Evolutionary conservation across 1,284 basidiomycete genomes (phyloP).

Genomic region (Anthracocystis walkeri): DNA sequence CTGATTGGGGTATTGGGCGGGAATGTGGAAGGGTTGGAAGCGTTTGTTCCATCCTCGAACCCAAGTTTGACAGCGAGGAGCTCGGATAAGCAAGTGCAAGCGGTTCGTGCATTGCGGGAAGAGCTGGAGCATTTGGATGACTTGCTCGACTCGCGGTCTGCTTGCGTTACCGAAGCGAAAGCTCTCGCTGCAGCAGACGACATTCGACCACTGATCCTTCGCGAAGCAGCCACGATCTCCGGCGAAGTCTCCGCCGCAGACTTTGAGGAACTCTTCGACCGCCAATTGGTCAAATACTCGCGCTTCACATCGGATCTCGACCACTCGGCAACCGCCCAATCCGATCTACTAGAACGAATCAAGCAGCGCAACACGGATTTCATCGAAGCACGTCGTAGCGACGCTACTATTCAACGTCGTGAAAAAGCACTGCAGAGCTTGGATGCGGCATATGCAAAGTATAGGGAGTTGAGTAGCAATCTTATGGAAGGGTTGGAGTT

Average conservation of each 20-base stretch:
- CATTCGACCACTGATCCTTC: conserved; percentile 78
- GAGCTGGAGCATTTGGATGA: conserved; percentile 85
- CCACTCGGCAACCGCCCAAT: conserved; percentile 76
- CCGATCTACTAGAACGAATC: conserved; percentile 77
- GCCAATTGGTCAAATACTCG: conserved; percentile 84
- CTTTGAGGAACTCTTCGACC: conserved; percentile 81
- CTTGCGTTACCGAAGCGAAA: conserved; percentile 78
- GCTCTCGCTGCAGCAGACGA: conserved; percentile 80
- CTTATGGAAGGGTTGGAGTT: conserved; percentile 84
- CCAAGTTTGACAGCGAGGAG: conserved; percentile 14
- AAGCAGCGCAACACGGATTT: conserved; percentile 83
- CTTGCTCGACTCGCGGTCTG: conserved; percentile 72
- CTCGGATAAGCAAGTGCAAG: conserved; percentile 30
- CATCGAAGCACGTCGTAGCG: conserved; percentile 81
- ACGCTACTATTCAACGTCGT: conserved; percentile 82
- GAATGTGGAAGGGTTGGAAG: conserved; percentile 30
- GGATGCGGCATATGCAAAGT: conserved; percentile 87
- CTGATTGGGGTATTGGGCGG: conserved; percentile 35
- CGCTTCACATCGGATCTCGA: conserved; percentile 78
- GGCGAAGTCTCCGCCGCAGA: conserved; percentile 73
- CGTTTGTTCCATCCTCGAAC: conserved; percentile 36
- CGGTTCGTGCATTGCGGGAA: conserved; percentile 78
- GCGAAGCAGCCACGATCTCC: conserved; percentile 75
- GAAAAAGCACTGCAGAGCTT: conserved; percentile 87
- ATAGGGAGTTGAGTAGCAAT: conserved; percentile 85